Evolutionary conservation across 2,329 filamentous ascomycete genomes (phyloP).

Genomic region (Colletotrichum sp.): DNA sequence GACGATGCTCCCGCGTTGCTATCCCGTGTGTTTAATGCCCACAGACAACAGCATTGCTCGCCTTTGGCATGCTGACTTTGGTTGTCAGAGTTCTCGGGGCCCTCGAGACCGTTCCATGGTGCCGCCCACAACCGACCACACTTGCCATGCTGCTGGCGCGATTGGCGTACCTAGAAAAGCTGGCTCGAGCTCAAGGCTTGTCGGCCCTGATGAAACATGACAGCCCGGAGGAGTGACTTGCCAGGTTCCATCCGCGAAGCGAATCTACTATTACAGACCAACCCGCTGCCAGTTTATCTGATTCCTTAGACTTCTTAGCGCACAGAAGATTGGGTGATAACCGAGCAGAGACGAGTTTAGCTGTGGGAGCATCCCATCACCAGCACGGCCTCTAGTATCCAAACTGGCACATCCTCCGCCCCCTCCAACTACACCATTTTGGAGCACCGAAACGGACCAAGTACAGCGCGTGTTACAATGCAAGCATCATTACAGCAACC

Average conservation of each 20-base stretch:
- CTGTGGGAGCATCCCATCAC: neutral
- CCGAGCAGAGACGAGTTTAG: neutral
- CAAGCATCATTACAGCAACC: slow-evolving; percentile 9
- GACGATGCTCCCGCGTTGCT: neutral
- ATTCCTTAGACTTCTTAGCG: neutral
- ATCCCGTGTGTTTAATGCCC: neutral
- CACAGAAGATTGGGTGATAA: neutral
- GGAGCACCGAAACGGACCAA: neutral
- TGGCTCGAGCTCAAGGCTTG: slow-evolving; percentile 9
- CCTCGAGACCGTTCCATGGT: neutral
- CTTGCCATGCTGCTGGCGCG: neutral
- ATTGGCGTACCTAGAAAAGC: slow-evolving; percentile 4
- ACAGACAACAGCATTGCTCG: neutral
- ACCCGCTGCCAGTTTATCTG: neutral
- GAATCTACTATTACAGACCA: neutral
- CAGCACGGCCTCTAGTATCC: neutral
- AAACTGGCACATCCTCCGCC: slow-evolving; percentile 8
- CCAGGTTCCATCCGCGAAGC: neutral
- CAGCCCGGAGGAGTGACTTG: neutral
- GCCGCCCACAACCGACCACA: neutral
- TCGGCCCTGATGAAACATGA: slow-evolving; percentile 8
- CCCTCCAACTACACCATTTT: neutral
- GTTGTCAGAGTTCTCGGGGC: neutral
- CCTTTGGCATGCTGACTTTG: neutral
- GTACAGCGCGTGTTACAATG: slow-evolving; percentile 9